phyloP scores from a whole-genome alignment of 192 early-diverging fungal genomes.

The Coemansia sp. region DNA sequence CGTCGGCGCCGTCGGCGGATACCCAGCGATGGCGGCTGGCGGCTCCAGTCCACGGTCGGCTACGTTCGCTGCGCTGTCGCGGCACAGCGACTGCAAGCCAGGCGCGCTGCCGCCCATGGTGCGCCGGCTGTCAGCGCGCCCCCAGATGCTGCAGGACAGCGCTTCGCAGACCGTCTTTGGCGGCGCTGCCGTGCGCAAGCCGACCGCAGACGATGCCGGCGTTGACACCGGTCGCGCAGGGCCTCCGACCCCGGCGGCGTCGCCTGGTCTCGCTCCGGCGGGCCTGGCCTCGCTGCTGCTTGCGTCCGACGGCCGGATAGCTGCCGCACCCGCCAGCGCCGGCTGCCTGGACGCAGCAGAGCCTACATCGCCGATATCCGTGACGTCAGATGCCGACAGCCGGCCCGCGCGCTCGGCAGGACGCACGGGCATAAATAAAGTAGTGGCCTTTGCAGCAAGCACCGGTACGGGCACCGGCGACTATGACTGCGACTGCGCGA shows the following conservation, averaged over 20 bases:
- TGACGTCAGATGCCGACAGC: slow-evolving; percentile 10
- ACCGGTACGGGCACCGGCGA: neutral
- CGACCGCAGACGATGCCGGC: neutral
- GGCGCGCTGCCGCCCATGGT: neutral
- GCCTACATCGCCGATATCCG: neutral
- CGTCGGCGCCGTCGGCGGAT: slow-evolving; percentile 33
- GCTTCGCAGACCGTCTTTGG: neutral
- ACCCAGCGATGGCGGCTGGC: neutral
- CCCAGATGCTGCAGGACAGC: slow-evolving; percentile 4
- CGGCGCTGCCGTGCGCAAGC: neutral
- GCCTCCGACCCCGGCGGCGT: neutral
- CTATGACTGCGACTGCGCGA: neutral
- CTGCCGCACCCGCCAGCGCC: neutral
- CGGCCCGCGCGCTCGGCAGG: neutral
- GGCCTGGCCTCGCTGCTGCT: neutral
- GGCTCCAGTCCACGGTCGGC: slow-evolving; percentile 1
- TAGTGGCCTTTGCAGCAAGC: neutral
- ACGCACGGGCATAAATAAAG: neutral
- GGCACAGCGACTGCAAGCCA: slow-evolving; percentile 12
- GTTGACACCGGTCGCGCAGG: neutral
- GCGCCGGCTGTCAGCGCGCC: slow-evolving; percentile 1
- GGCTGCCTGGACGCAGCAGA: neutral
- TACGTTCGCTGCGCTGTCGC: neutral
- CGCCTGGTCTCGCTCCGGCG: neutral
- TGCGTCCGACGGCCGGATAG: slow-evolving; percentile 4